Conservation (phyloP, 2,329 filamentous ascomycete species). For the Fusarium camptoceras region DNA sequence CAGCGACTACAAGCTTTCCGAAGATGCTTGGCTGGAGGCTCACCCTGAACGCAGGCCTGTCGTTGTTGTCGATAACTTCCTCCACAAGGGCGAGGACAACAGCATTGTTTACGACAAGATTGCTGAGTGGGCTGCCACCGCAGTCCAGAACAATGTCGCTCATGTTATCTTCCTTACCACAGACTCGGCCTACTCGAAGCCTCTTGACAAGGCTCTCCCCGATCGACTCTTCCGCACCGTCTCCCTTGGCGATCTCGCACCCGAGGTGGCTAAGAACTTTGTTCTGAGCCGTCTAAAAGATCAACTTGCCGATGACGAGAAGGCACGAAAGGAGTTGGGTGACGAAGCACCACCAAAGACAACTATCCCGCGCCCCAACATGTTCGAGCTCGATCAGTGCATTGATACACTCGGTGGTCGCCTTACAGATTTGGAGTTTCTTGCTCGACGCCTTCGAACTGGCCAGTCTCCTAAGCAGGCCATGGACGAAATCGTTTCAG, state of each 20-base stretch:
- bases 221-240: conserved; percentile 92
- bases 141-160: conserved; percentile 88
- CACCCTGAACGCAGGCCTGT: conserved; percentile 87
- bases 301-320: conserved; percentile 47
- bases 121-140: conserved; percentile 87
- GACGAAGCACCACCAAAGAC: conserved; percentile 42
- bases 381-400: conserved; percentile 81
- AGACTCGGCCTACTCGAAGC: conserved; percentile 89
- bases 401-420: conserved; percentile 88
- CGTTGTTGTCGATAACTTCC: conserved; percentile 91
- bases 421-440: conserved; percentile 93
- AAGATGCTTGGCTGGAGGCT: conserved; percentile 90
- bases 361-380: conserved; percentile 54
- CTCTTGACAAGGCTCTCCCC: conserved; percentile 85
- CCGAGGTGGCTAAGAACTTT: conserved; percentile 87
- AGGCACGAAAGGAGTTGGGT: conserved; percentile 40
- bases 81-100: conserved; percentile 78
- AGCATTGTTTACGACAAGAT: conserved; percentile 80
- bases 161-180: conserved; percentile 96
- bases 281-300: conserved; percentile 83
- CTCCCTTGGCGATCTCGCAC: conserved; percentile 85
- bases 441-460: conserved; percentile 88
- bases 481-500: conserved; percentile 87
- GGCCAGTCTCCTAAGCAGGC: conserved; percentile 86
- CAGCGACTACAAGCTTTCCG: conserved; percentile 76